A percentile compares a stretch with the other conserved stretches of the same genome.
Conservation (phyloP, 106 monocot species). For the Cymbidium sinense region DNA sequence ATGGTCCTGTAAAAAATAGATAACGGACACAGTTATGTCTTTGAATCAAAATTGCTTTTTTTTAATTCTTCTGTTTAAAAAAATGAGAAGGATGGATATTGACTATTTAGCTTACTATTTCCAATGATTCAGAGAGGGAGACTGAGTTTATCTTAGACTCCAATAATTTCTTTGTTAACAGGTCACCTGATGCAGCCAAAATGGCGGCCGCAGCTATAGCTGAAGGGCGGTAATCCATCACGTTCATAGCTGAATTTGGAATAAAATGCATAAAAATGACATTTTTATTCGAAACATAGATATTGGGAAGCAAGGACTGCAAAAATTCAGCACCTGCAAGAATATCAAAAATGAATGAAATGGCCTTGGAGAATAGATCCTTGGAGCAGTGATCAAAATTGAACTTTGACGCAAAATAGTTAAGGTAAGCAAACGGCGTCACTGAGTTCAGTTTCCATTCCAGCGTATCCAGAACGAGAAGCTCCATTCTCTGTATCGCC, state of each 20-base stretch:
- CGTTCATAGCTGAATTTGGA: conserved; percentile 45
- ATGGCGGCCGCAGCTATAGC: conserved; percentile 53
- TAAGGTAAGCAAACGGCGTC: conserved; percentile 70
- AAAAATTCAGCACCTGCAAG: conserved; percentile 36
- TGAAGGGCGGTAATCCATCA: conserved; percentile 49
- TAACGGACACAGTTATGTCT: too few relatives aligned
- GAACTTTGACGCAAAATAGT: conserved; percentile 47
- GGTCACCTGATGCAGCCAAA: conserved; percentile 40
- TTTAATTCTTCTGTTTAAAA: too few relatives aligned
- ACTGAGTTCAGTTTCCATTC: conserved; percentile 65
- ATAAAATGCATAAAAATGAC: background rate
- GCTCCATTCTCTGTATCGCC: conserved; percentile 65
- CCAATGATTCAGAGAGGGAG: conserved; percentile 23
- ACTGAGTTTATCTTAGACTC: conserved; percentile 32
- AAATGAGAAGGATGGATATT: too few relatives aligned
- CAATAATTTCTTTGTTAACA: conserved; percentile 33
- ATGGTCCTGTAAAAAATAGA: conserved; percentile 34
- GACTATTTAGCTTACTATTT: conserved; percentile 36
- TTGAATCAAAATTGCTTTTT: background rate
- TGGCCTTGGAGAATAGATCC: conserved; percentile 33
- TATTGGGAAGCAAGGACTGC: background rate
- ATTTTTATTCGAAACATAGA: background rate
- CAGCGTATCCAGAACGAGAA: conserved; percentile 62
- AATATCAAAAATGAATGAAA: conserved; percentile 30
- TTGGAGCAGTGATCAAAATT: conserved; percentile 7